phyloP scores from a whole-genome alignment of 1,139 yeast species.

The Eremothecium sinecaudum region DNA sequence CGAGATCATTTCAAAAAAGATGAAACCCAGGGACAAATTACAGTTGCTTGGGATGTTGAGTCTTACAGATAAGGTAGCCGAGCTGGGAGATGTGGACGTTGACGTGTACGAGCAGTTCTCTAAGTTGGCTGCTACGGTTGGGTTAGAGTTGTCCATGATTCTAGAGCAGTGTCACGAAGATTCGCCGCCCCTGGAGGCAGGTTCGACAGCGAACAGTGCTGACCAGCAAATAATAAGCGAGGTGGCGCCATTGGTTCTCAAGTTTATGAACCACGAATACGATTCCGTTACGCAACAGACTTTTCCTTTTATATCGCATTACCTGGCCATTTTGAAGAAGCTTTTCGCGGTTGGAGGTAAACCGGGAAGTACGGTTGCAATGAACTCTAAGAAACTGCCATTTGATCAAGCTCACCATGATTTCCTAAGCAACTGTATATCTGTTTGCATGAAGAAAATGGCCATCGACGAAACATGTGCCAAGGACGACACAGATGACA shows the following conservation, averaged over 20 bases:
- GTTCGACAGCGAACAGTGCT: conserved; percentile 34
- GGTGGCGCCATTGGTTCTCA: conserved; percentile 65
- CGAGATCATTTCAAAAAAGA: conserved; percentile 82
- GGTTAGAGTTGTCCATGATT: conserved; percentile 61
- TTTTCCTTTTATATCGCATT: conserved; percentile 70
- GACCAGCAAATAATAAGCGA: conserved; percentile 43
- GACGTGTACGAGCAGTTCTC: conserved; percentile 76
- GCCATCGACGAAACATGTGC: conserved; percentile 69
- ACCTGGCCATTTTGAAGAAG: conserved; percentile 61
- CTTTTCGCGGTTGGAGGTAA: conserved; percentile 32
- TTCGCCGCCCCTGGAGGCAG: conserved; percentile 20
- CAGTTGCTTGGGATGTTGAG: conserved; percentile 64
- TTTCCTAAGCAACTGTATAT: conserved; percentile 53
- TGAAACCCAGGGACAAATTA: conserved; percentile 80
- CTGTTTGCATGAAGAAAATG: conserved; percentile 67
- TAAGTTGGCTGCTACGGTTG: conserved; percentile 63
- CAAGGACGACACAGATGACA: conserved; percentile 57
- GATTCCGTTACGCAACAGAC: conserved; percentile 84
- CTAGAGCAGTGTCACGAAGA: conserved; percentile 30
- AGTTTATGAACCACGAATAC: conserved; percentile 64
- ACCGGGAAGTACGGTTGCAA: conserved; percentile 30
- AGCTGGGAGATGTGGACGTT: conserved; percentile 34
- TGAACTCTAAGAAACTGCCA: conserved; percentile 31
- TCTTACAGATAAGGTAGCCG: conserved; percentile 39
- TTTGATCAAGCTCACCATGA: conserved; percentile 35